phyloP scores from a whole-genome alignment of 495 filamentous ascomycete genomes.

The Penicillium atrosanguineum region DNA sequence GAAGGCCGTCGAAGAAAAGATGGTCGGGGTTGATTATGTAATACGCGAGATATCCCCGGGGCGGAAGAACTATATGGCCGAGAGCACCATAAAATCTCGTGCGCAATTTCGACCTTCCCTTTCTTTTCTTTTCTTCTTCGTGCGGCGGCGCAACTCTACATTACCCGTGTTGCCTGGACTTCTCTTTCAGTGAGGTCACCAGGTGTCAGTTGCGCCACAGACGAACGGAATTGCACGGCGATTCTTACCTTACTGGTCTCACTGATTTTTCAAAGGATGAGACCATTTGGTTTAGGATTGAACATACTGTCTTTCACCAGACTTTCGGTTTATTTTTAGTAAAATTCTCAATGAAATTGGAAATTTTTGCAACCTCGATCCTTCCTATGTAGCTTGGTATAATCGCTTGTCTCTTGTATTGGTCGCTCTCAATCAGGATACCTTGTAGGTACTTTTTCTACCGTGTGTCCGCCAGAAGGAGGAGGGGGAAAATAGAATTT shows the following conservation, averaged over 20 bases:
- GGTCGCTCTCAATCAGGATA: background rate
- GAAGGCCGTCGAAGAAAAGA: constrained; percentile 6
- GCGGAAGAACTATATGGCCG: constrained; percentile 14
- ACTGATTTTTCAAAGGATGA: constrained; percentile 43
- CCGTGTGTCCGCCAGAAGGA: background rate
- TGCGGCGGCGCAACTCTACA: constrained; percentile 56
- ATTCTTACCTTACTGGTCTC: constrained; percentile 52
- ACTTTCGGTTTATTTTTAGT: background rate
- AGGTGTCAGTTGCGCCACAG: constrained; percentile 64
- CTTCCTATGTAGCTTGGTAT: background rate
- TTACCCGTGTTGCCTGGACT: constrained; percentile 55
- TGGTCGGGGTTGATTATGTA: constrained; percentile 4
- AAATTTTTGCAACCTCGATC: background rate
- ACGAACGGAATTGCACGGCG: constrained; percentile 59
- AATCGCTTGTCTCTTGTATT: background rate
- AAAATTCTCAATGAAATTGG: background rate
- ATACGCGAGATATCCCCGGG: background rate
- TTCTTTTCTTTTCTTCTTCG: constrained; percentile 52
- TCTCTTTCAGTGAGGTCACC: constrained; percentile 45
- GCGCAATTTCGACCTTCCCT: constrained; percentile 28
- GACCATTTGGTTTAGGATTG: constrained; percentile 53
- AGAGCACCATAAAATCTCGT: constrained; percentile 1
- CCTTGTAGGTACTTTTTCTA: background rate
- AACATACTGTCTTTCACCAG: constrained; percentile 25
- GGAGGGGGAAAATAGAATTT: background rate